Percentiles rank a stretch among this genome's conserved stretches.
Evolutionary conservation across 2,329 filamentous ascomycete genomes (phyloP).

Genomic region (Aspergillus piperis): DNA sequence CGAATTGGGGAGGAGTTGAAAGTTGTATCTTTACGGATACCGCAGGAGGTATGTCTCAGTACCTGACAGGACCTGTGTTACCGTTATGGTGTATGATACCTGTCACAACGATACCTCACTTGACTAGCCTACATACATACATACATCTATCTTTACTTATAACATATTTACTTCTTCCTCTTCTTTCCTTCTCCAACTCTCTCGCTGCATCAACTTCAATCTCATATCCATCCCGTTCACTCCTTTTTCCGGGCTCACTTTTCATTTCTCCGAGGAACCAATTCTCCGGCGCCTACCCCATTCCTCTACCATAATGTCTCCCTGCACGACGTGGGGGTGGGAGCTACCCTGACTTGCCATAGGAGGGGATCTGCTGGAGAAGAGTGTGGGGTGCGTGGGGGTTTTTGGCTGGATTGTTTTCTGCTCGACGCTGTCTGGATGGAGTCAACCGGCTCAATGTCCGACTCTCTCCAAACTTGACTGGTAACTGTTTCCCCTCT

Average conservation of each 20-base stretch:
- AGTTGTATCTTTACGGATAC: too few relatives aligned
- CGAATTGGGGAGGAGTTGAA: neutral
- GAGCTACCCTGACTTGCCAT: neutral
- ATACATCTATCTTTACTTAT: too few relatives aligned
- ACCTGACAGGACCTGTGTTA: too few relatives aligned
- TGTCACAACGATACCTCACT: too few relatives aligned
- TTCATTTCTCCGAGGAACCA: slow-evolving; percentile 1
- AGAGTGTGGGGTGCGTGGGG: neutral
- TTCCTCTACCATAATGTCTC: neutral
- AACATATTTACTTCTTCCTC: neutral
- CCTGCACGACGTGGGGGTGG: neutral
- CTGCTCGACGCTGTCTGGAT: neutral
- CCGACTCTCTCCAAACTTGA: neutral
- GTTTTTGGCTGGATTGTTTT: neutral
- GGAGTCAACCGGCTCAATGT: neutral
- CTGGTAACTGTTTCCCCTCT: neutral
- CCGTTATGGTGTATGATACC: too few relatives aligned
- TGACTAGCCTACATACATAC: too few relatives aligned
- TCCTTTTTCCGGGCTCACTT: neutral
- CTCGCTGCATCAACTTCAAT: neutral
- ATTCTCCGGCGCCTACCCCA: neutral
- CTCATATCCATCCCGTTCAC: neutral
- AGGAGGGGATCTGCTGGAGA: neutral
- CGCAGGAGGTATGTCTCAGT: too few relatives aligned
- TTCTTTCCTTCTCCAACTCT: neutral